Base-by-base conservation (phyloP, 2,329 filamentous ascomycete genomes). In the Fusarium austroafricanum region DNA sequence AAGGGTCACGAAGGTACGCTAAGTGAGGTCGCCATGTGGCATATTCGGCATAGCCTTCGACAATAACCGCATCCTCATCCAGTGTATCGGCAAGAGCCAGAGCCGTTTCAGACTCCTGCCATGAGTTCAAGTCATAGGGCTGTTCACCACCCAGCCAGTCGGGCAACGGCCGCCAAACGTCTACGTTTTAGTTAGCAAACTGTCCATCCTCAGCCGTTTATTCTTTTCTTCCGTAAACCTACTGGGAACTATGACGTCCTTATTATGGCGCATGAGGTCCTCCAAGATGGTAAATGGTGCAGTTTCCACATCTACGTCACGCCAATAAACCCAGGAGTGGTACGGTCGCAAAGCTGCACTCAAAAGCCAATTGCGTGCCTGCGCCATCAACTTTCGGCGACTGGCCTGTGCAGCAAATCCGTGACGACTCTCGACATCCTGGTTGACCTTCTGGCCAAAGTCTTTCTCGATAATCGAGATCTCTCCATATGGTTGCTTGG, bases 311-410 rank as follows among this genome's bases (percentile, higher is more conserved):
- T 99, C 96, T 23, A 97, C 96, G 81, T 99, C 96, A 79, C 96
- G 90, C 96, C 96, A 99, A 78, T 99, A 99, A 11, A 99, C 96
- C 96, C 96, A 99, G 68, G 94, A 97, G 78, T 99, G 96, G 52
- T 96, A 96, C 3, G 96, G 96, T 42, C 96, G 89, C 54, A 99
- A 83, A 21, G 96, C 95, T 39, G 96, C 95, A 75, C 94, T 97
- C 57, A 99, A 82, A 52, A 99, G 84, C 96, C 96, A 99, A 80
- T 99, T 99, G 66, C 96, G 88, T 50, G 96, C 96, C 81, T 97
- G 94, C 1, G 96, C 96, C 96, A 99, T 99, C 75, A 97, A 86
- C 83, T 99, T 99, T 79, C 96, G 89, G 73, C 96, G 87, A 71
- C 91, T 92, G 23, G 96, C 96, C 80, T 99, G 96, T 2, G 96